Base-by-base conservation (phyloP, 768 basidiomycete species). In the Macrocybe gigantea region DNA sequence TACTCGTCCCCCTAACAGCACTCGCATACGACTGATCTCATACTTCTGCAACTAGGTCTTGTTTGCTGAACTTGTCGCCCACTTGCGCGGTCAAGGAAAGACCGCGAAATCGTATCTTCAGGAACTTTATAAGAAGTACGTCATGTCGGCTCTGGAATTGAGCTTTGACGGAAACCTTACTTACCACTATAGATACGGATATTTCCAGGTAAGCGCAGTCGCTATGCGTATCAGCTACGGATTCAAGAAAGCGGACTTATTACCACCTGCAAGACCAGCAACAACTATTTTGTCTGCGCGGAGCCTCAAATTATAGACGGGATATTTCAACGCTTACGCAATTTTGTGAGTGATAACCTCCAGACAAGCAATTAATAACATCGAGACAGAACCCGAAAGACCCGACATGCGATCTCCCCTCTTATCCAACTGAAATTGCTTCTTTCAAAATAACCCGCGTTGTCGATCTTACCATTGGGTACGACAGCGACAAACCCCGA, bases 231-330 rank as follows among this genome's bases (percentile, higher is more conserved):
- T 14, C 6, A 4, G 22, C 11, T 13, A 11, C 41, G 22, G 22
- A 41, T 31, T 29, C 38, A 48, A 8, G 12, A n/a, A 38, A 32
- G 38, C 39, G 11, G 13, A 51, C 33, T 32, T 31, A 41, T 31
- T 5, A n/a, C 47, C 39, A 33, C 15, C 36, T 34, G 8, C 14
- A 58, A 88, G 85, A 88, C 83, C 1, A 83, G 74, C 53, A 94
- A 94, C 60, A 83, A 85, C 54, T 93, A 89, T 60, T 91, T 91
- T 64, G 61, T 84, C 45, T 92, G 87, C 59, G 68, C 64, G n/a
- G 79, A 90, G 45, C 73, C 85, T 2, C 46, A 62, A n/a, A 82
- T 73, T 14, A 82, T 87, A 46, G 76, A 86, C 50, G 60, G 58
- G 35, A 88, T 94, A 38, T 94, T 94, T 53, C 58, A 67, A 5